phyloP scores from a whole-genome alignment of 73 alveolate genomes.

The Tetrahymena elliotti region DNA sequence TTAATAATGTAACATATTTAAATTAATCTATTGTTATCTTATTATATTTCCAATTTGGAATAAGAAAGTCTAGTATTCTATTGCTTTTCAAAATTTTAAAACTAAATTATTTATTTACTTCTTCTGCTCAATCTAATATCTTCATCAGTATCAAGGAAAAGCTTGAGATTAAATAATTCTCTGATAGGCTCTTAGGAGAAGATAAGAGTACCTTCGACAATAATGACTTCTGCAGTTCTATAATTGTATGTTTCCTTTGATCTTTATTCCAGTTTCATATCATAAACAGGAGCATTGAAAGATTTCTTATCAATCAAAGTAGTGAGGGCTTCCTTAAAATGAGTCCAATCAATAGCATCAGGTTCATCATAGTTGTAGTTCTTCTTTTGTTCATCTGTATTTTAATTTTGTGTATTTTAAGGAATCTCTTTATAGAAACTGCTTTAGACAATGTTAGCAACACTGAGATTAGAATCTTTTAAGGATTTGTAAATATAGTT shows the following conservation, averaged over 20 bases:
- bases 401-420: background rate
- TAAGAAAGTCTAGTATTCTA: too few relatives aligned
- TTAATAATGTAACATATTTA: background rate
- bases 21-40: too few relatives aligned
- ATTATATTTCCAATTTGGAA: too few relatives aligned
- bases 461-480: background rate
- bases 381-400: background rate
- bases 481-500: background rate
- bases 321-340: background rate
- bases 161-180: background rate
- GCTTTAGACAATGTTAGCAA: background rate
- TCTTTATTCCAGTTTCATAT: background rate
- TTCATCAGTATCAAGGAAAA: background rate
- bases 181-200: background rate
- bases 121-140: background rate
- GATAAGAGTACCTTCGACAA: background rate
- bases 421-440: background rate
- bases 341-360: background rate
- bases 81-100: too few relatives aligned
- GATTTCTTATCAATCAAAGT: background rate
- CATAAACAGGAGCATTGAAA: background rate
- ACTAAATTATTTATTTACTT: background rate
- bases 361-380: background rate
- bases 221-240: background rate
- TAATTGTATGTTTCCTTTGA: background rate